These are phyloP conservation scores for Talaromyces sp. DNA, from an alignment of 2,329 filamentous ascomycete species.

Conservation along the genomic window DNA sequence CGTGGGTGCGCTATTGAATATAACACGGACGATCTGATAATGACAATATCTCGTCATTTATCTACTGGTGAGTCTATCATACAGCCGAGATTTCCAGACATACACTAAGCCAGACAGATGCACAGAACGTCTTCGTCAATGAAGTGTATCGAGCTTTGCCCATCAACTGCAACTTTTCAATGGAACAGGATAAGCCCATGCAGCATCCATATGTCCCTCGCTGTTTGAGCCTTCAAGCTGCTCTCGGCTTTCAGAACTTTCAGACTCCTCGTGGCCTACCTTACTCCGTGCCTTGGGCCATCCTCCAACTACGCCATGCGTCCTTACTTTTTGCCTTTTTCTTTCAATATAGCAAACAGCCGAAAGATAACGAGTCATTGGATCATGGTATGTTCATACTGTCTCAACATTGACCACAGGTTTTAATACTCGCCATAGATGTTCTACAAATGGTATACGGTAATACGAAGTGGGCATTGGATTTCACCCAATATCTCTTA, in stretches of 20 bases:
- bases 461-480: constrained; percentile 73
- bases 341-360: constrained; percentile 62
- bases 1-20: constrained; percentile 46
- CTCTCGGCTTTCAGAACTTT: constrained; percentile 69
- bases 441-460: constrained; percentile 69
- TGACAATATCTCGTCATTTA: constrained; percentile 56
- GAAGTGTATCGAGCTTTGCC: constrained; percentile 68
- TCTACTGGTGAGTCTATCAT: constrained; percentile 33
- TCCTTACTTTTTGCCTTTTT: constrained; percentile 61
- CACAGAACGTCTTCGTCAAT: constrained; percentile 60
- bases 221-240: constrained; percentile 73
- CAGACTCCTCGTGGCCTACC: constrained; percentile 59
- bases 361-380: constrained; percentile 41
- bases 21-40: constrained; percentile 69
- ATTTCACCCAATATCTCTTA: constrained; percentile 57
- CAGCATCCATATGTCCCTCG: constrained; percentile 70
- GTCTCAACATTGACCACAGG: neutral
- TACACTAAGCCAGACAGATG: constrained; percentile 43
- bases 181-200: constrained; percentile 72
- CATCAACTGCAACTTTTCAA: constrained; percentile 75
- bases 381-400: constrained; percentile 52
- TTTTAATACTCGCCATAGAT: constrained; percentile 46
- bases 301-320: constrained; percentile 70
- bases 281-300: constrained; percentile 71
- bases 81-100: neutral